Percentiles rank a stretch among this genome's conserved stretches.
phyloP scores from a whole-genome alignment of 768 basidiomycete genomes.

The Phylloporus sp. region DNA sequence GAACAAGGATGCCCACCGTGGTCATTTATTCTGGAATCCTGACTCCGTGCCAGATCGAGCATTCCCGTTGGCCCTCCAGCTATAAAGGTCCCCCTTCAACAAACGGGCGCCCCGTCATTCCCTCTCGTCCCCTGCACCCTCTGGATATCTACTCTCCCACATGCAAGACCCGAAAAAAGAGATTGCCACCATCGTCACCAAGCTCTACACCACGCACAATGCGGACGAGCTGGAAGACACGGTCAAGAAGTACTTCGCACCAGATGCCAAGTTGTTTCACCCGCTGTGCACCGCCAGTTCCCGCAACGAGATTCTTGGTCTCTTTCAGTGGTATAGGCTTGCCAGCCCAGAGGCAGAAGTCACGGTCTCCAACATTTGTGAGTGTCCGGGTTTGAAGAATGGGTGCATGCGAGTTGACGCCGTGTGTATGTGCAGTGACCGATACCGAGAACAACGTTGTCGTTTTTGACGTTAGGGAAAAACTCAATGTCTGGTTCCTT shows the following conservation, averaged over 20 bases:
- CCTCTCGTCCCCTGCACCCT: background rate
- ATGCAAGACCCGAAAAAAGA: conserved; percentile 60
- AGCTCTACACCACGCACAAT: conserved; percentile 45
- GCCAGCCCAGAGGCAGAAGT: conserved; percentile 49
- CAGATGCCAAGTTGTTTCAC: conserved; percentile 56
- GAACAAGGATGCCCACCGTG: background rate
- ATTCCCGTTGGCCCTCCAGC: conserved; percentile 2
- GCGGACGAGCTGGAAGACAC: conserved; percentile 48
- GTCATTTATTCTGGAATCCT: conserved; percentile 5
- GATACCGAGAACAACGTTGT: conserved; percentile 40
- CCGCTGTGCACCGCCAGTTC: conserved; percentile 56
- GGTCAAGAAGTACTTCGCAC: conserved; percentile 47
- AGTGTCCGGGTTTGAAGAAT: conserved; percentile 17
- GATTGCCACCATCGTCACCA: conserved; percentile 41
- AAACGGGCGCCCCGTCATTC: background rate
- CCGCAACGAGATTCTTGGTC: conserved; percentile 48
- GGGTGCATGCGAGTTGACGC: background rate
- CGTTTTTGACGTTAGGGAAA: conserved; percentile 51
- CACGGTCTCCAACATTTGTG: conserved; percentile 42
- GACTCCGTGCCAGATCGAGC: background rate
- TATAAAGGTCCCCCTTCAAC: conserved; percentile 14
- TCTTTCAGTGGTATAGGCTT: conserved; percentile 69
- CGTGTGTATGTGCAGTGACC: conserved; percentile 38
- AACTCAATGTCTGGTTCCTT: conserved; percentile 38
- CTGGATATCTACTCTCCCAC: background rate